Evolutionary conservation across 192 early-diverging fungal species (phyloP).

Genomic region (Rhizophagus sp.): DNA sequence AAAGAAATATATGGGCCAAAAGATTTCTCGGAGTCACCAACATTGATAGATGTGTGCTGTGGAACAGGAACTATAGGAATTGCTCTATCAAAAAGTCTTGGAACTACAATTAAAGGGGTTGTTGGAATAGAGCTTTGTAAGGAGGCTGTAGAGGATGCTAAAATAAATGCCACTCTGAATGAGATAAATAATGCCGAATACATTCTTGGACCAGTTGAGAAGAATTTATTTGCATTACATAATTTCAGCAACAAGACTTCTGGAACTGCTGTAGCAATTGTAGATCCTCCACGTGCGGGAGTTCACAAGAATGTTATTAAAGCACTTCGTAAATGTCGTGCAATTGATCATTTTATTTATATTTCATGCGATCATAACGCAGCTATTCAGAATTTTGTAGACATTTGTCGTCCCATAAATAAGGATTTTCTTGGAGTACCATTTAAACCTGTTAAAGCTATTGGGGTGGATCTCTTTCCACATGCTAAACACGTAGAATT

Average conservation of each 20-base stretch:
- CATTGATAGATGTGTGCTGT: slow-evolving; percentile 75
- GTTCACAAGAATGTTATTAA: slow-evolving; percentile 61
- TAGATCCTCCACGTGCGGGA: slow-evolving; percentile 75
- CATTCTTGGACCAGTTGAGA: slow-evolving; percentile 63
- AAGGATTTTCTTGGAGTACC: slow-evolving; percentile 58
- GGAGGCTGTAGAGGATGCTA: slow-evolving; percentile 74
- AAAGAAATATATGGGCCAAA: slow-evolving; percentile 23
- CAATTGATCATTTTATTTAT: slow-evolving; percentile 63
- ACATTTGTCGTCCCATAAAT: slow-evolving; percentile 67
- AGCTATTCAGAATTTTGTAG: slow-evolving; percentile 62
- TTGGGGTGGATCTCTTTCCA: slow-evolving; percentile 77
- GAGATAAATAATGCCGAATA: slow-evolving; percentile 61
- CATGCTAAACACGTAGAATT: slow-evolving; percentile 71
- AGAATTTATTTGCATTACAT: slow-evolving; percentile 41
- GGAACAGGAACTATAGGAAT: slow-evolving; percentile 86
- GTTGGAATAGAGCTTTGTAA: slow-evolving; percentile 72
- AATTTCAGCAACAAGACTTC: slow-evolving; percentile 35
- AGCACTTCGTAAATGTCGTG: slow-evolving; percentile 55
- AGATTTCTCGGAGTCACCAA: slow-evolving; percentile 38
- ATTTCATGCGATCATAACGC: slow-evolving; percentile 68
- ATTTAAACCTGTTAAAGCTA: slow-evolving; percentile 60
- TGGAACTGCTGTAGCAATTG: slow-evolving; percentile 66
- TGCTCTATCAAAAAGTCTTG: slow-evolving; percentile 57
- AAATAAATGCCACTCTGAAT: slow-evolving; percentile 60
- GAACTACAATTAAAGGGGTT: slow-evolving; percentile 56